Evolutionary conservation across 2,329 filamentous ascomycete species (phyloP).

Genomic region (Neonectria ditissima): DNA sequence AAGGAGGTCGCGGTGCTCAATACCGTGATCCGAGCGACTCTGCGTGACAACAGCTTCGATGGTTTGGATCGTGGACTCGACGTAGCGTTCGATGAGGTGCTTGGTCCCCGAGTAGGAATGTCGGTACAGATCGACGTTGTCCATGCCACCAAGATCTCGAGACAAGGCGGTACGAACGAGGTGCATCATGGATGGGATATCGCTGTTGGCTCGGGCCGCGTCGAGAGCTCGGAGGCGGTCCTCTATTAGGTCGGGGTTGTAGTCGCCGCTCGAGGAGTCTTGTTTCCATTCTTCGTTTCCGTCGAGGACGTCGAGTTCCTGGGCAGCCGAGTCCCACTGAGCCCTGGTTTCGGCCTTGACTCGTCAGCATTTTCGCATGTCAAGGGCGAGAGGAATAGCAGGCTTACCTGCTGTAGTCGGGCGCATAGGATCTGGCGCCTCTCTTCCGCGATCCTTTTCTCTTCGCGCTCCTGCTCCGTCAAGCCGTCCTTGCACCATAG

Average conservation of each 20-base stretch:
- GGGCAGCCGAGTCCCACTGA: conserved; percentile 82
- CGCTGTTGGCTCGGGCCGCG: conserved; percentile 76
- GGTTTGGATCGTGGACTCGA: conserved; percentile 80
- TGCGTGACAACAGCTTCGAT: conserved; percentile 78
- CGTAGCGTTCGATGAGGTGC: conserved; percentile 86
- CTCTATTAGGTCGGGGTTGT: conserved; percentile 76
- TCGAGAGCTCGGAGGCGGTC: conserved; percentile 79
- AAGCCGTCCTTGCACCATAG: conserved; percentile 66
- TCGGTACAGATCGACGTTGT: conserved; percentile 82
- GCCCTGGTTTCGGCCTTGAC: conserved; percentile 72
- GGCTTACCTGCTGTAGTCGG: conserved; percentile 74
- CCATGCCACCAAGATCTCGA: conserved; percentile 87
- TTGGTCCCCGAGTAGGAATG: conserved; percentile 91
- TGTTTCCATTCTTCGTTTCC: conserved; percentile 86
- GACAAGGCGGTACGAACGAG: conserved; percentile 83
- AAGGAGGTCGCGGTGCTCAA: conserved; percentile 70
- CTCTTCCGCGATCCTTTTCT: conserved; percentile 63
- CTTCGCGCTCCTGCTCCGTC: conserved; percentile 61
- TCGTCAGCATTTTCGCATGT: conserved; percentile 18
- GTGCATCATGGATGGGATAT: conserved; percentile 82
- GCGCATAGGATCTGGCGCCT: conserved; percentile 72
- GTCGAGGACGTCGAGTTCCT: conserved; percentile 82
- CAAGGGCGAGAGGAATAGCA: neutral
- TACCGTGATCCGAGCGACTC: conserved; percentile 62
- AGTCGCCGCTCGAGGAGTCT: conserved; percentile 71